Base-by-base conservation (phyloP, 2,329 filamentous ascomycete species). In the Calonectria hongkongensis region DNA sequence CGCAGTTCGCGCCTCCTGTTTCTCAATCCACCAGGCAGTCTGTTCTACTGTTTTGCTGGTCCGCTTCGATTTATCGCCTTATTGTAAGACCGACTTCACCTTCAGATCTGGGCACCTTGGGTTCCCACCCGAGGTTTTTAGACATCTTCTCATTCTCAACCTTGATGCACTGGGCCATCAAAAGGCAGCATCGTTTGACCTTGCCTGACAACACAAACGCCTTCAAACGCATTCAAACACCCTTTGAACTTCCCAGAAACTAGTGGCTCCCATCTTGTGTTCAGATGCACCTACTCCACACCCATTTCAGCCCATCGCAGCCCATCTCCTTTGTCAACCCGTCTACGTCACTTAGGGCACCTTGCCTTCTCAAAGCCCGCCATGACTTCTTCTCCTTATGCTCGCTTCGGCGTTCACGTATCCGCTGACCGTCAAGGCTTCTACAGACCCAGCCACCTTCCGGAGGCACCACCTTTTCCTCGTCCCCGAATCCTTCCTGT, bases 1-100 rank as follows among this genome's bases (percentile, higher is more conserved):
- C 47, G n/a, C 33, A 36, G 25, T 43, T 48, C 43, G 50, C 50
- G 21, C 33, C 43, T 72, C 13, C 27, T 41, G 28, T 33, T 30
- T 28, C 43, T 39, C 21, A 33, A 62, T 30, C 64, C 10, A 62
- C 45, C 64, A 41, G 48, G 15, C 16, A 33, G 13, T 41, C 18
- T 30, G 27, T 45, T 43, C 21, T 33, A 13, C 15, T 45, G 13
- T 50, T 56, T 15, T 48, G 9, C 63, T 18, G 36, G 41, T 21
- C 48, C 30, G 12, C n/a, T 25, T 8, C 25, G 21, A 33, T 15
- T 41, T 18, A 33, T 51, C 54, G 51, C 18, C 21, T 50, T 13
- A 13, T 51, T 63, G 68, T 73, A 73, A 70, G 71, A 70, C 28
- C 21, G 43, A 25, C 56, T 58, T 67, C 36, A 48, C 41, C 15